These are phyloP conservation scores for Dysphania ambrosioides DNA, from an alignment of 148 eudicot species.

Conservation along the genomic window DNA sequence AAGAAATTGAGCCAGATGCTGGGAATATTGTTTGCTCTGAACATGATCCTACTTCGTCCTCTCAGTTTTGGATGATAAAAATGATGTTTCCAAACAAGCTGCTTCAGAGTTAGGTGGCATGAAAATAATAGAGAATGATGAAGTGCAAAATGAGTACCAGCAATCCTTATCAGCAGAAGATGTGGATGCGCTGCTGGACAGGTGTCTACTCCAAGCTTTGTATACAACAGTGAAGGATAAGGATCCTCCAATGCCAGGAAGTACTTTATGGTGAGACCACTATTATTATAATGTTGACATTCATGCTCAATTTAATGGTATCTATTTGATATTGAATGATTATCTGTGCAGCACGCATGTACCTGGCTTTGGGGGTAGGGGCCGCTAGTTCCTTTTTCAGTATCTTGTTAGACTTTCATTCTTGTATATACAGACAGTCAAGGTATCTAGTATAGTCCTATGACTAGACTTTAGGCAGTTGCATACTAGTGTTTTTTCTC, in stretches of 20 bases:
- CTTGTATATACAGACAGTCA: background rate
- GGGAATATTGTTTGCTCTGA: slow-evolving; percentile 27
- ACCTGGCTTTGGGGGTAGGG: too few species aligned
- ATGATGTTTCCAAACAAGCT: slow-evolving; percentile 43
- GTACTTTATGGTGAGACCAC: slow-evolving; percentile 72
- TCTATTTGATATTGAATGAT: background rate
- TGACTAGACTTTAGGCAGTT: background rate
- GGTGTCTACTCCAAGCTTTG: slow-evolving; percentile 87
- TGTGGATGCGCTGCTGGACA: slow-evolving; percentile 70
- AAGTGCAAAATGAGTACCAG: slow-evolving; percentile 47
- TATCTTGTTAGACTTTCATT: slow-evolving; percentile 3
- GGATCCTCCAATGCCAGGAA: slow-evolving; percentile 94
- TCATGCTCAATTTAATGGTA: background rate
- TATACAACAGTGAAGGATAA: slow-evolving; percentile 84
- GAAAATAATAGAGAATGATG: slow-evolving; percentile 45
- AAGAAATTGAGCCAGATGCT: slow-evolving; percentile 36
- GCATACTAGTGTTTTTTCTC: background rate
- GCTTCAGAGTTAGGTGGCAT: slow-evolving; percentile 43
- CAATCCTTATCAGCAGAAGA: slow-evolving; percentile 54
- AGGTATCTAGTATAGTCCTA: background rate
- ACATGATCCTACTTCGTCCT: slow-evolving; percentile 25
- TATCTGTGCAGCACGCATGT: background rate
- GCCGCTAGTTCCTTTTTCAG: background rate
- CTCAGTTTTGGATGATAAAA: slow-evolving; percentile 26
- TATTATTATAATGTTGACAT: slow-evolving; percentile 7